phyloP scores from a whole-genome alignment of 2,329 filamentous ascomycete species.

The Claviceps sp. region DNA sequence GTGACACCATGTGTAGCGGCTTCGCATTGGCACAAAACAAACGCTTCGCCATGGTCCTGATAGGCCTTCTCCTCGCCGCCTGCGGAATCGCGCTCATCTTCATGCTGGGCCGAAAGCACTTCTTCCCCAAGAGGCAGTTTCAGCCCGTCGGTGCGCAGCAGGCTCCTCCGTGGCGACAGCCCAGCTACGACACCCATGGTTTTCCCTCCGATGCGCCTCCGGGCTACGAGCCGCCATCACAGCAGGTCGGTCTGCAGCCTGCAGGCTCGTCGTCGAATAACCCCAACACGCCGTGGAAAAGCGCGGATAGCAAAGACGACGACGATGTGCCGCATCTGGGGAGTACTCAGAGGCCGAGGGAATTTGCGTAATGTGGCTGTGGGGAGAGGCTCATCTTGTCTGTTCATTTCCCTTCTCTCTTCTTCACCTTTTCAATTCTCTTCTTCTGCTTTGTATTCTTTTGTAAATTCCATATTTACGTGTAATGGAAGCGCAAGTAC shows the following conservation, averaged over 20 bases:
- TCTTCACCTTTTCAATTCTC: neutral
- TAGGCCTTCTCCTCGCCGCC: slow-evolving; percentile 31
- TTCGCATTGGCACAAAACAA: slow-evolving; percentile 41
- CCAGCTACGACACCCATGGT: slow-evolving; percentile 10
- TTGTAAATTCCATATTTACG: neutral
- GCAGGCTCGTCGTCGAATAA: slow-evolving; percentile 13
- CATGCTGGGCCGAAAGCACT: slow-evolving; percentile 17
- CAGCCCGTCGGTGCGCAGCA: slow-evolving; percentile 12
- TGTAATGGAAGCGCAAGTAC: neutral
- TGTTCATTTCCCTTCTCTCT: neutral
- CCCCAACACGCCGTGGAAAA: slow-evolving; percentile 13
- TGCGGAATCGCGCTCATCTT: slow-evolving; percentile 25
- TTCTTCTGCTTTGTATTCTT: neutral
- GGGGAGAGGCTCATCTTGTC: too few species aligned
- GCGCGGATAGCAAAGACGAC: slow-evolving; percentile 14
- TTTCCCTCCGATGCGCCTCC: slow-evolving; percentile 18
- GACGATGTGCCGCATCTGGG: slow-evolving; percentile 20
- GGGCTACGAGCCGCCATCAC: slow-evolving; percentile 21
- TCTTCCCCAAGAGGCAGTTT: slow-evolving; percentile 12
- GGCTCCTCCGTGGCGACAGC: slow-evolving; percentile 17
- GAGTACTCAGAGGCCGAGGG: slow-evolving; percentile 18
- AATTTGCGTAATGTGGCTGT: slow-evolving; percentile 14
- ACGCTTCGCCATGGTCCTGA: slow-evolving; percentile 33
- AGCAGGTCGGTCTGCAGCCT: slow-evolving; percentile 16
- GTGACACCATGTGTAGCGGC: slow-evolving; percentile 26